Base-by-base conservation (phyloP, 2,329 filamentous ascomycete genomes). In the Fusarium sp. region DNA sequence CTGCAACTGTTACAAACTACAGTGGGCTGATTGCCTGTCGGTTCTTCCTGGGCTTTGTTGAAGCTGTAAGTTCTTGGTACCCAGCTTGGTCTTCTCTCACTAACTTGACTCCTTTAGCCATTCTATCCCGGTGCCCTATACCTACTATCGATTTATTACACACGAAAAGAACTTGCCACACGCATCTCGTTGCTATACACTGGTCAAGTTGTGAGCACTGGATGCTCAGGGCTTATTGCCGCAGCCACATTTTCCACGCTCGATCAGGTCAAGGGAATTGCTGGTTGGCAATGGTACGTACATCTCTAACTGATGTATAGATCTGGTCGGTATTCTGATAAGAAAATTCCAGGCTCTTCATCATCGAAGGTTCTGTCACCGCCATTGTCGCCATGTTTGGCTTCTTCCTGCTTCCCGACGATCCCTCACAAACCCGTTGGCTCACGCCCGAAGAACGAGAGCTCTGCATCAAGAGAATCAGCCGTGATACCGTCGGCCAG, bases 171-270 rank as follows among this genome's bases (percentile, higher is more conserved):
- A 44, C 56, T 67, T 1, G 64, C 61, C 3, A 67, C 64, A 6
- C 61, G 64, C 7, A 65, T 67, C 18, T 67, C 64, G 11, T 16
- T 67, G 6, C 40, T 67, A 4, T 67, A 67, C 15, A 65, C 64
- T 6, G 60, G 53, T 4, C 53, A 67, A 16, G 61, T 67, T 27
- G 83, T 92, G 4, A 89, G 87, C 3, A 89, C 89, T 2, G 90
- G 90, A 1, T 92, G 92, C 73, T 90, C 89, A 2, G 90, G 89
- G 6, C 76, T 88, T 6, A 85, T 89, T 30, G 84, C 86, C 1
- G 86, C 86, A 2, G 87, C 90, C 3, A 91, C 92, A 52, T 88
- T 87, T 1, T 65, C 52, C 51, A 67, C 62, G 2, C 58, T 70
- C 3, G 59, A 66, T 13, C 81, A 85, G 6, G 79, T 80, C 5